These are phyloP conservation scores for Venustampulla echinocandica DNA, from an alignment of 495 filamentous ascomycete species.

Conservation along the genomic window DNA sequence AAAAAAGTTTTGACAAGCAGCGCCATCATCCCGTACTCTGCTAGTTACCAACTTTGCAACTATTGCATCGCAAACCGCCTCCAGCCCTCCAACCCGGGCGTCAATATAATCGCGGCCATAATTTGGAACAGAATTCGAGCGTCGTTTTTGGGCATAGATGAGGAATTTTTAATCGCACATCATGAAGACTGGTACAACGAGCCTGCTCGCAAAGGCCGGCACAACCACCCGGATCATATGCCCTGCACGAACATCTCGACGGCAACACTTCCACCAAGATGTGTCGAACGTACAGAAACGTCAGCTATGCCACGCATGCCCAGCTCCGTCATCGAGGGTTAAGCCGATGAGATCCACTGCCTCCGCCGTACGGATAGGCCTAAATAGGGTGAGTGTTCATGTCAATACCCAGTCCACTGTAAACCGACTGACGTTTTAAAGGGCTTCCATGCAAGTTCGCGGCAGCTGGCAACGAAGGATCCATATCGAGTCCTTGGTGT, in stretches of 20 bases:
- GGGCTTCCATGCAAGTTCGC: slow-evolving; percentile 69
- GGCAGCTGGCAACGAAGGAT: slow-evolving; percentile 52
- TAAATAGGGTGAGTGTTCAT: slow-evolving; percentile 11
- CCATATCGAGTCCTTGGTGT: slow-evolving; percentile 87
- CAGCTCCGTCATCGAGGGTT: not conserved
- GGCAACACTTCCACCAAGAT: slow-evolving; percentile 30
- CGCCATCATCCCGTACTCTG: not conserved
- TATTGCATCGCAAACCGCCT: too few species aligned
- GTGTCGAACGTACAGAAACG: slow-evolving; percentile 24
- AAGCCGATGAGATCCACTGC: slow-evolving; percentile 1
- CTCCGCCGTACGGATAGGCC: not conserved
- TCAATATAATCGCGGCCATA: too few species aligned
- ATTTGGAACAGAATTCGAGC: too few species aligned
- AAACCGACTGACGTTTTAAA: slow-evolving; percentile 26
- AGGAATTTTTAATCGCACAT: not conserved
- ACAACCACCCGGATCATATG: slow-evolving; percentile 41
- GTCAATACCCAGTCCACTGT: not conserved
- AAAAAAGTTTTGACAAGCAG: slow-evolving; percentile 1
- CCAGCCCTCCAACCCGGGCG: too few species aligned
- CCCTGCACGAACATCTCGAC: slow-evolving; percentile 38
- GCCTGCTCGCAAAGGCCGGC: slow-evolving; percentile 41
- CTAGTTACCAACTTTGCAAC: not conserved
- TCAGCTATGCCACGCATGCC: slow-evolving; percentile 20
- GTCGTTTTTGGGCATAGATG: too few species aligned
- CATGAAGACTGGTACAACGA: slow-evolving; percentile 36